Evolutionary conservation across 495 filamentous ascomycete genomes (phyloP), one percentile per base, ranked within the genome.

Genomic region (Penicillium cosmopolitanum): DNA sequence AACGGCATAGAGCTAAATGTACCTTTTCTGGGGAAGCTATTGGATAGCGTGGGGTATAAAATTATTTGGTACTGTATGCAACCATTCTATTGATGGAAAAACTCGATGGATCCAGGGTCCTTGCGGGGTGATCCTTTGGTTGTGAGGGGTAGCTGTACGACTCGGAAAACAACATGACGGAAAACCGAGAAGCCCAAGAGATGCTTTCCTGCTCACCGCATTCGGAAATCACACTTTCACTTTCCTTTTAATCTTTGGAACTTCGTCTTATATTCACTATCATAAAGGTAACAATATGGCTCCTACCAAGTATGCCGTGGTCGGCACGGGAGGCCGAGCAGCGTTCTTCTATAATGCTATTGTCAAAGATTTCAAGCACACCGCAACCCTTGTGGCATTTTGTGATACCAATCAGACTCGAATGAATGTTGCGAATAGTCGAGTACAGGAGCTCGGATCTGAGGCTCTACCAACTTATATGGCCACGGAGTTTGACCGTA

Each of bases 311-410:
- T 74, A 74, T 51, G 72, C 72, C 47, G 58, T 74, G 2, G 56
- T 73, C 1, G 72, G 72, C 48, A 74, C 72, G 18, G 72, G 72
- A 28, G 72, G 72, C 40, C 66, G 69, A 19, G 70, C 72, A 38
- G 67, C 61, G 7, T 82, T 86, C 73, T 85, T 82, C 74, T 85
- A 85, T 73, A 79, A 71, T 7, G 82, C 81, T 36, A 82, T 85
- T 52, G 76, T 76, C 3, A 64, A 58, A 18, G 76, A 80, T 57
- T 85, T 82, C 72, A 57, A 63, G 13, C 51, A 68, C 1, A 84
- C 77, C 1, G 81, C 80, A 0, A 57, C 63, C 28, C 73, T 84
- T 51, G 82, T 85, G 33, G 82, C 72, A 6, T 67, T 85, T 48
- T 73, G 70, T 56, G 72, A 74, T 42, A 73, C 66, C 5, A 74